Conservation (phyloP, 441 rosid species). For the Metrosideros polymorpha region DNA sequence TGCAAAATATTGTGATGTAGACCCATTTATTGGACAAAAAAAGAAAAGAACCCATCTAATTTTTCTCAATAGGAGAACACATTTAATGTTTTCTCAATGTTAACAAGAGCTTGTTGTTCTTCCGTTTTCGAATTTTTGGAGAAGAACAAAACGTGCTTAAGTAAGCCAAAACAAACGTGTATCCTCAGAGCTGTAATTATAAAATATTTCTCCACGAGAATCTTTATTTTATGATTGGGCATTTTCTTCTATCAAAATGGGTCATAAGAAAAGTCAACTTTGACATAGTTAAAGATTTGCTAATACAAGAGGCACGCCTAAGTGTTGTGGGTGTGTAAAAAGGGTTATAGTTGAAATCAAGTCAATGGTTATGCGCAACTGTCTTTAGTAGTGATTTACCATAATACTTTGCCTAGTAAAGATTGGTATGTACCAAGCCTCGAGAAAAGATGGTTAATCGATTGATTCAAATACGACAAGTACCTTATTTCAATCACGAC, state of each 20-base stretch:
- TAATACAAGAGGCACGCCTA: neutral
- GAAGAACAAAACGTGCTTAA: neutral
- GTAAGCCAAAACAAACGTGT: neutral
- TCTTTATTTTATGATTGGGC: neutral
- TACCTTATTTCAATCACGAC: neutral
- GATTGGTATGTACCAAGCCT: no score
- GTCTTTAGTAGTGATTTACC: neutral
- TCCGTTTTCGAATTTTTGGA: neutral
- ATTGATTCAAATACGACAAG: neutral
- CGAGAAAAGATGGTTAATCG: accelerated
- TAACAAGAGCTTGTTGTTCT: neutral
- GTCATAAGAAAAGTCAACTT: neutral
- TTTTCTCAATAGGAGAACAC: neutral
- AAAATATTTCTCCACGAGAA: neutral
- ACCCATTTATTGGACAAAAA: neutral
- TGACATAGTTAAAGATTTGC: neutral
- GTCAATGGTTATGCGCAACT: no score
- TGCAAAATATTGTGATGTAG: neutral
- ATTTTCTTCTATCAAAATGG: neutral
- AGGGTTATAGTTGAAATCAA: no score
- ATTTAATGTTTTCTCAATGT: neutral
- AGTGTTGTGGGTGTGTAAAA: neutral
- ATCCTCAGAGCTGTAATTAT: neutral
- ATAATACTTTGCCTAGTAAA: neutral
- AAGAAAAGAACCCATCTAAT: neutral